Conservation (phyloP, 2,329 filamentous ascomycete species). For the Fusarium setosum region DNA sequence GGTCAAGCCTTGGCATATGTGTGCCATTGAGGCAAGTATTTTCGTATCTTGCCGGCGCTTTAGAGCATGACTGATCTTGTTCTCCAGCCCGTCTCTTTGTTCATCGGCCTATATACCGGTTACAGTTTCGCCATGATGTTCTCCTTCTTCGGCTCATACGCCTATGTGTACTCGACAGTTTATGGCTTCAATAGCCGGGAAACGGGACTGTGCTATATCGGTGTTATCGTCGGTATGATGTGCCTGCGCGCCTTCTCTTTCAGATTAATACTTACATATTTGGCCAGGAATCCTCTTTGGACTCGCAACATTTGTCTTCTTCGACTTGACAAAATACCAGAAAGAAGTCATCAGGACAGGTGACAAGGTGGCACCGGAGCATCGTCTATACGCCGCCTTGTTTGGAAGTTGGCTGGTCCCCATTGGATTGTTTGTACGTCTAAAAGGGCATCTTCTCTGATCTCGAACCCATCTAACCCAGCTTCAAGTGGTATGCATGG, state of each 20-base stretch:
- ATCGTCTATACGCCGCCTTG: constrained; percentile 6
- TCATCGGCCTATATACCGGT: constrained; percentile 7
- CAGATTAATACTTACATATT: neutral
- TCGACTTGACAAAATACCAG: constrained; percentile 6
- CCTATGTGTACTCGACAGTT: constrained; percentile 2
- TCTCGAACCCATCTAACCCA: too few relatives aligned
- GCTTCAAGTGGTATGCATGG: constrained; percentile 23
- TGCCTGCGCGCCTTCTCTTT: accelerated
- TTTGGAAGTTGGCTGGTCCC: constrained; percentile 12
- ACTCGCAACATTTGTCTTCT: constrained; percentile 6
- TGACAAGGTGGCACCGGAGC: constrained; percentile 3
- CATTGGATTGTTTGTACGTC: constrained; percentile 6
- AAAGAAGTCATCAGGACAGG: constrained; percentile 13
- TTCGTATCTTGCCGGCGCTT: accelerated
- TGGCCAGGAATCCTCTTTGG: neutral
- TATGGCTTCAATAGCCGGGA: constrained; percentile 8
- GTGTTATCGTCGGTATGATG: constrained; percentile 4
- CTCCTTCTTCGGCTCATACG: constrained; percentile 14
- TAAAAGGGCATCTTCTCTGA: too few relatives aligned
- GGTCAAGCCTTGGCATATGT: constrained; percentile 20
- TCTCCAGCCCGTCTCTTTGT: constrained; percentile 1
- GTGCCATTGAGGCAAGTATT: constrained; percentile 6
- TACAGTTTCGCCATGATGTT: constrained; percentile 22
- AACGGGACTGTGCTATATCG: constrained; percentile 14
- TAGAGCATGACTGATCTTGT: neutral